Base-by-base conservation (phyloP, 805 yeast genomes). In the Crinitomyces ghanaensis region DNA sequence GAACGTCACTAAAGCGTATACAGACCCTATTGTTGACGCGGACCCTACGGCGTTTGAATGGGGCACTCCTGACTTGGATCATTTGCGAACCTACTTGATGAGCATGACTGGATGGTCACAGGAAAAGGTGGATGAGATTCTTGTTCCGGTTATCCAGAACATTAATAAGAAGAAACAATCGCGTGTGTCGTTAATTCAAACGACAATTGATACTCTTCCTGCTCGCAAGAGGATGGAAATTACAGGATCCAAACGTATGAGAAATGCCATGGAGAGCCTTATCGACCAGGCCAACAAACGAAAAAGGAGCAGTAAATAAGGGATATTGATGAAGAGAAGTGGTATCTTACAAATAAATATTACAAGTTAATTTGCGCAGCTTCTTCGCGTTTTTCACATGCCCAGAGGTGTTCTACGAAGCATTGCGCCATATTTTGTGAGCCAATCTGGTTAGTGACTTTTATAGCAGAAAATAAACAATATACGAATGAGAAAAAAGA, bases 21-120 rank as follows among this genome's bases (percentile, higher is more conserved):
- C 65, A 14, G 50, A 63, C 7, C 95, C 99, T 0, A 83, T 77
- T 21, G 95, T 91, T 3, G 97, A 91, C 51, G 65, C 65, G 25
- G 95, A 86, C 51, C 60, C 61, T 29, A 79, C 86, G 0, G 66
- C 68, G 35, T 86, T 91, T 56, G 69, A 69, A 30, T 91, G 98
- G 98, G 97, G 96, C 0, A 58, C 63, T 2, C 95, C 96, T 0
- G 84, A 82, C 51, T 56, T 86, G 38, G 96, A 85, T 45, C 74
- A 72, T 43, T 60, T 91, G 32, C 59, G 96, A 19, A 63, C 71
- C 1, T 86, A 70, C 44, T 60, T 91, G 53, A 70, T 69, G 68
- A 62, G 58, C 29, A 72, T 72, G 28, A 74, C 85, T 6, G 85
- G 86, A 2, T 93, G 99, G 96, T 59, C 68, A 2, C 74, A 73